Conservation (phyloP, 257 asterid species). For the Plantago elongata region DNA sequence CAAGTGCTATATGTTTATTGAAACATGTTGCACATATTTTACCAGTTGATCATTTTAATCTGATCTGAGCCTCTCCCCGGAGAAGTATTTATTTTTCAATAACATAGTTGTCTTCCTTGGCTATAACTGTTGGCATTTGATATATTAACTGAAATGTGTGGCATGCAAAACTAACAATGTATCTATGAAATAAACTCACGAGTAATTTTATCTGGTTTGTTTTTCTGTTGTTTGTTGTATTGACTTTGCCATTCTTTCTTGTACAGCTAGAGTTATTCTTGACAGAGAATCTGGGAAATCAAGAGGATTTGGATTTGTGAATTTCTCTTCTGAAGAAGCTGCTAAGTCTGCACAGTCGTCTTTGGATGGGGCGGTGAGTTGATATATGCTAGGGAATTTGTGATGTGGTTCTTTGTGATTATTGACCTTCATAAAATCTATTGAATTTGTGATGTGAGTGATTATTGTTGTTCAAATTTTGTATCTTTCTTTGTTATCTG, state of each 20-base stretch:
- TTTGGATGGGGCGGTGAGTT: conserved; percentile 85
- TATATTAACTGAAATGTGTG: neutral
- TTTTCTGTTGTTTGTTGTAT: neutral
- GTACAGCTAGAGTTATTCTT: conserved; percentile 60
- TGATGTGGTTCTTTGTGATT: neutral
- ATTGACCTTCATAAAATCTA: conserved; percentile 5
- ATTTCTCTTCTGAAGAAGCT: conserved; percentile 38
- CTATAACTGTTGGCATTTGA: neutral
- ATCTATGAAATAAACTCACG: neutral
- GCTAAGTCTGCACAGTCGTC: conserved; percentile 65
- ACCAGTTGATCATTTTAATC: too few species aligned
- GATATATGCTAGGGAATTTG: neutral
- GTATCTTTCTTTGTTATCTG: neutral
- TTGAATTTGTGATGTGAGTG: neutral
- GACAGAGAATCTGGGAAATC: conserved; percentile 81
- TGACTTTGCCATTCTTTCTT: neutral
- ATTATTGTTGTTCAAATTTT: neutral
- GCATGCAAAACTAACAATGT: neutral
- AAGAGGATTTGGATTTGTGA: conserved; percentile 81
- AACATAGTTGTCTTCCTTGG: too few species aligned
- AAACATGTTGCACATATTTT: too few species aligned
- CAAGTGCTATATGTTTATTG: too few species aligned
- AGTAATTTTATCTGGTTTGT: neutral
- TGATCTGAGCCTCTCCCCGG: neutral
- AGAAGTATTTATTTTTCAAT: too few species aligned